Percentiles rank a stretch among this genome's conserved stretches.
Evolutionary conservation across 1,139 yeast species (phyloP).

Genomic region (Zygoascus hellenicus): DNA sequence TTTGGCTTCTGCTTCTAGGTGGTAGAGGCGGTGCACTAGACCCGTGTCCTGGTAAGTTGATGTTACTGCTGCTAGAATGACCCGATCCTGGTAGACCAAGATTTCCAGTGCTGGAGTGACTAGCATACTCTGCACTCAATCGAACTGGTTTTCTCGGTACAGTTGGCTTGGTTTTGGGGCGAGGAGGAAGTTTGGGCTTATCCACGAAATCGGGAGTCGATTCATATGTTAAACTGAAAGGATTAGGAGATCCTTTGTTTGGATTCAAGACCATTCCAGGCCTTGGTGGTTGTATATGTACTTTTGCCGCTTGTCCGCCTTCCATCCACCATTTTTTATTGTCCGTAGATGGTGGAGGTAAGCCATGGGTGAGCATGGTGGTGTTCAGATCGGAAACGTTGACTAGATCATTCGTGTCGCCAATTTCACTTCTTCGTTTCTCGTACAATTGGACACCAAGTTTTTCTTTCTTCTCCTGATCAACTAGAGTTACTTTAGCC

Average conservation of each 20-base stretch:
- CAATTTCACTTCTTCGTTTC: slow-evolving; percentile 35
- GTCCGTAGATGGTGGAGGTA: slow-evolving; percentile 91
- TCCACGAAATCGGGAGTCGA: slow-evolving; percentile 25
- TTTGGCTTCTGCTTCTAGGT: slow-evolving; percentile 11
- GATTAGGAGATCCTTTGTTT: slow-evolving; percentile 52
- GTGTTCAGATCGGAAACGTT: slow-evolving; percentile 33
- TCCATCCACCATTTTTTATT: slow-evolving; percentile 86
- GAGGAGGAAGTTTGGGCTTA: slow-evolving; percentile 23
- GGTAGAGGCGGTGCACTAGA: slow-evolving; percentile 12
- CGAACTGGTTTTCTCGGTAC: slow-evolving; percentile 24
- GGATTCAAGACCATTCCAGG: slow-evolving; percentile 57
- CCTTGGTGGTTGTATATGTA: slow-evolving; percentile 40
- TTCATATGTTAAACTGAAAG: slow-evolving; percentile 41
- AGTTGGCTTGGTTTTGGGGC: slow-evolving; percentile 20
- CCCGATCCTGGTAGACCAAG: neutral
- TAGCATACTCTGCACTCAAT: slow-evolving; percentile 4
- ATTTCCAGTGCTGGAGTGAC: neutral
- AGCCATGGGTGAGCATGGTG: slow-evolving; percentile 34
- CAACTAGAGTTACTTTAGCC: slow-evolving; percentile 62
- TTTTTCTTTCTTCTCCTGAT: slow-evolving; percentile 54
- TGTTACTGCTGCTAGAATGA: too few species aligned
- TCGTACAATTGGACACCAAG: slow-evolving; percentile 57
- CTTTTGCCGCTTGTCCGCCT: slow-evolving; percentile 69
- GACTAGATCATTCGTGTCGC: slow-evolving; percentile 34
- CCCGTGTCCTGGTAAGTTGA: too few species aligned